Evolutionary conservation across 257 asterid species (phyloP), one percentile per base, ranked within the genome.

Genomic region (Capsicum chinense): DNA sequence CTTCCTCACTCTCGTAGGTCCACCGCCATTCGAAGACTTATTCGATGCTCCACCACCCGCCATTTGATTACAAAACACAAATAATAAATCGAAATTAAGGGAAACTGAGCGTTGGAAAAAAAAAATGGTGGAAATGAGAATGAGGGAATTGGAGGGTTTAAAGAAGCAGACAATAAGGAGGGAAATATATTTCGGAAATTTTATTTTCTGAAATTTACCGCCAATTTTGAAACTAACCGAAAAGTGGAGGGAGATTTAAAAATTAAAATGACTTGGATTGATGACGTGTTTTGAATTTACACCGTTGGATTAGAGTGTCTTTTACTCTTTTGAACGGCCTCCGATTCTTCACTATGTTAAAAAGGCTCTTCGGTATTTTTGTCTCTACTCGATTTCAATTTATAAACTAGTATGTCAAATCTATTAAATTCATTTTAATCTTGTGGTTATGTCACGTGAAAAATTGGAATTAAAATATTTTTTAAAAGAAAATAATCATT

Each of bases 1-100:
- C 88, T 94, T 94, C 90, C 94, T 87, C 76, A 68, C 59, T 26
- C 93, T 87, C 82, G 93, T 78, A 7, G 92, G 64, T 2, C 80
- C 91, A 35, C 86, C 90, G 13, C 47, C 91, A 33, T 87, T 90
- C 12, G 86, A 76, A 3, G 92, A 19, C 33, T 74, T 64, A 63
- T 3, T 74, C 6, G 92, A 76, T 56, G 87, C 66, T 80, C 87
- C 85, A 8, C 89, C 86, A 80, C 93, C 93, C 2, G 91, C 93
- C 97, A 93, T 92, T 4, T 66, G 7, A 26, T 26, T 26, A 26
- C 33, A 26, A 26, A 26, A 26, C 33, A 26, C 33, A 26, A 1
- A 26, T 26, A 1, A 26, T 26, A 26, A 26, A 26, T 26, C 33
- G 2, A 26, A 26, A 26, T 26, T 26, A 26, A 26, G 33, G 33